phyloP scores from a whole-genome alignment of 805 yeast genomes.

The Sugiyamaella chiloensis region DNA sequence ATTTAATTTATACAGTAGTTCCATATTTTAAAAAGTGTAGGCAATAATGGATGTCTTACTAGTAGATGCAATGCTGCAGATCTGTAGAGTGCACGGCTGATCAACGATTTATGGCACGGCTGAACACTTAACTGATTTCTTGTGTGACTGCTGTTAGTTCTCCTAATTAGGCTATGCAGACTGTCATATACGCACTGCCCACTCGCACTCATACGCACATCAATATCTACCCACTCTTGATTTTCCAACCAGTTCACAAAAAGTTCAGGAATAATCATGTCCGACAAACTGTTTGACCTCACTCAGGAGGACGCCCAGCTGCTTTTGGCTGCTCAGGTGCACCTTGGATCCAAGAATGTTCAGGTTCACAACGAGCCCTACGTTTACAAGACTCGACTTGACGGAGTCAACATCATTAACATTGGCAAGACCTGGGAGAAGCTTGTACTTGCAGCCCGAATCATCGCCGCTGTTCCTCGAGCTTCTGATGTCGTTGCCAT shows the following conservation, averaged over 20 bases:
- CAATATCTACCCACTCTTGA: constrained; percentile 5
- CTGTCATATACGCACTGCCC: not conserved
- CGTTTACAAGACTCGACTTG: constrained; percentile 97
- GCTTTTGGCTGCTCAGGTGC: constrained; percentile 98
- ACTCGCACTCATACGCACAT: not conserved
- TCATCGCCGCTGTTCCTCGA: constrained; percentile 99
- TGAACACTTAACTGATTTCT: too few species aligned
- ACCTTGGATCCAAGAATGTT: constrained; percentile 99
- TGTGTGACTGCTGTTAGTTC: too few species aligned
- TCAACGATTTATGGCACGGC: too few species aligned
- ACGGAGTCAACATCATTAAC: constrained; percentile 98
- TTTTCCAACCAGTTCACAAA: constrained; percentile 8
- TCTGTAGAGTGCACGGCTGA: too few species aligned
- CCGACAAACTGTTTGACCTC: constrained; percentile 42
- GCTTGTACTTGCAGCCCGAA: constrained; percentile 98
- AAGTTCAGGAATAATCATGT: constrained; percentile 18
- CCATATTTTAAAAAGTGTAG: too few species aligned
- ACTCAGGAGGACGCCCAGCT: constrained; percentile 99
- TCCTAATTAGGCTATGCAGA: too few species aligned
- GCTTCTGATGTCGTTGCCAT: constrained; percentile 98
- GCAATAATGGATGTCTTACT: too few species aligned
- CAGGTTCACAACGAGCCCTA: constrained; percentile 80
- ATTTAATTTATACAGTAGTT: too few species aligned
- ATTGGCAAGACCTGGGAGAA: constrained; percentile 99
- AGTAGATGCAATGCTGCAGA: too few species aligned